These are phyloP conservation scores for Fusarium drepaniforme DNA, from an alignment of 2,329 filamentous ascomycete species.

Conservation along the genomic window DNA sequence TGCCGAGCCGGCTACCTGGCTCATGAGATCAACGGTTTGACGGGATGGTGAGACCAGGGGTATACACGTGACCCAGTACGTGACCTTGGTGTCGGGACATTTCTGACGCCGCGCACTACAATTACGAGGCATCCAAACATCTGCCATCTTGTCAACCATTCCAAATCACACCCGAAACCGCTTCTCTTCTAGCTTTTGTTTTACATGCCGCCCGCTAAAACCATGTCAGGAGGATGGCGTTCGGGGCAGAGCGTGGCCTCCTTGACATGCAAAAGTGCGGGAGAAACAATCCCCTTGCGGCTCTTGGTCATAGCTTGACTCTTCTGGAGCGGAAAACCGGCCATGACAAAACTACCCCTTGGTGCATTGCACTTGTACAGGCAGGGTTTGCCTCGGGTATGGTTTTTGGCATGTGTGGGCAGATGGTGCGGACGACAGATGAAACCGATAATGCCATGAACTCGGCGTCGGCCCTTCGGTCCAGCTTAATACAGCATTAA, in stretches of 20 bases:
- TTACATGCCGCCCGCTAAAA: slow-evolving; percentile 1
- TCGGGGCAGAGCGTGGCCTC: background rate
- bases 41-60: background rate
- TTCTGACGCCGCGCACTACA: background rate
- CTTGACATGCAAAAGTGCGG: slow-evolving; percentile 1
- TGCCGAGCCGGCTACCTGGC: background rate
- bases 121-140: background rate
- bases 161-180: background rate
- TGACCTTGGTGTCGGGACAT: background rate
- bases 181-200: background rate
- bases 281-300: slow-evolving; percentile 1
- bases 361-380: background rate
- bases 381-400: slow-evolving; percentile 6
- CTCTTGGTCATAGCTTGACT: background rate
- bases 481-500: background rate
- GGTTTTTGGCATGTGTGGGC: background rate
- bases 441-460: background rate
- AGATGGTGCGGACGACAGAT: background rate
- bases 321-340: background rate
- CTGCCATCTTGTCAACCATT: background rate
- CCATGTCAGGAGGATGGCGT: slow-evolving; percentile 3
- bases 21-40: background rate
- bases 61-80: background rate
- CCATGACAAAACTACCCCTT: background rate
- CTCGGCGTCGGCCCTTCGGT: background rate